A percentile compares a stretch with the other conserved stretches of the same genome.
phyloP scores from a whole-genome alignment of 495 filamentous ascomycete genomes.

The Trichocladium antarcticum region DNA sequence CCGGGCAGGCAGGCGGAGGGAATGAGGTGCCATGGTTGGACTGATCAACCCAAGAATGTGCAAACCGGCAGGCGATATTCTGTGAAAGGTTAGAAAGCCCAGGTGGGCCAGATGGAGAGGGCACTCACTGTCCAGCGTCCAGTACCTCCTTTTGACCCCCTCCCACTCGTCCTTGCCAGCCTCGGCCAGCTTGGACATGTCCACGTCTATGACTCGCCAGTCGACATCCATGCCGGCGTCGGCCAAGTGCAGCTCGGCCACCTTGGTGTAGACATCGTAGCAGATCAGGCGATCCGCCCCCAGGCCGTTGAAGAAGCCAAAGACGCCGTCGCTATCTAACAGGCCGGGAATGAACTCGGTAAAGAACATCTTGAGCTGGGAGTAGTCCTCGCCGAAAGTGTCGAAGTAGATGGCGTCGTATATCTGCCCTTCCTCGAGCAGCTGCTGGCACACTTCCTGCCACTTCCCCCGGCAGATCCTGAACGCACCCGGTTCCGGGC shows the following conservation, averaged over 20 bases:
- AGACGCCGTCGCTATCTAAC: constrained; percentile 59
- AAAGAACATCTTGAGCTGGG: constrained; percentile 76
- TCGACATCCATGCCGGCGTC: constrained; percentile 86
- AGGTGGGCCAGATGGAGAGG: not conserved
- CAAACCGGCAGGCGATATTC: constrained; percentile 44
- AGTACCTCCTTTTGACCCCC: constrained; percentile 78
- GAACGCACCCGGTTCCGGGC: constrained; percentile 32
- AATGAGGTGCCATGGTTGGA: not conserved
- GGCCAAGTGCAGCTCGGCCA: constrained; percentile 81
- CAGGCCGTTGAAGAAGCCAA: constrained; percentile 92
- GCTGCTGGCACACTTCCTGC: constrained; percentile 67
- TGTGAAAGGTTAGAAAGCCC: constrained; percentile 17
- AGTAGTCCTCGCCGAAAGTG: constrained; percentile 91
- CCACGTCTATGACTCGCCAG: constrained; percentile 71
- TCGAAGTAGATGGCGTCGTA: constrained; percentile 97
- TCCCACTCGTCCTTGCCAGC: constrained; percentile 60
- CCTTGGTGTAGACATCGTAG: constrained; percentile 91
- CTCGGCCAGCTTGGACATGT: constrained; percentile 40
- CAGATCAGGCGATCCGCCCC: constrained; percentile 85
- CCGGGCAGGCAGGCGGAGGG: not conserved
- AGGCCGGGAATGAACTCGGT: constrained; percentile 72
- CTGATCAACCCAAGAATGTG: constrained; percentile 45
- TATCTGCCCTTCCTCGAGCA: constrained; percentile 56
- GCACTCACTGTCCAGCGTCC: constrained; percentile 58
- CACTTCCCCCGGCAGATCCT: constrained; percentile 52